A percentile compares a stretch with the other conserved stretches of the same genome.
Evolutionary conservation across 2,329 filamentous ascomycete species (phyloP).

Genomic region (Geosmithia flava): DNA sequence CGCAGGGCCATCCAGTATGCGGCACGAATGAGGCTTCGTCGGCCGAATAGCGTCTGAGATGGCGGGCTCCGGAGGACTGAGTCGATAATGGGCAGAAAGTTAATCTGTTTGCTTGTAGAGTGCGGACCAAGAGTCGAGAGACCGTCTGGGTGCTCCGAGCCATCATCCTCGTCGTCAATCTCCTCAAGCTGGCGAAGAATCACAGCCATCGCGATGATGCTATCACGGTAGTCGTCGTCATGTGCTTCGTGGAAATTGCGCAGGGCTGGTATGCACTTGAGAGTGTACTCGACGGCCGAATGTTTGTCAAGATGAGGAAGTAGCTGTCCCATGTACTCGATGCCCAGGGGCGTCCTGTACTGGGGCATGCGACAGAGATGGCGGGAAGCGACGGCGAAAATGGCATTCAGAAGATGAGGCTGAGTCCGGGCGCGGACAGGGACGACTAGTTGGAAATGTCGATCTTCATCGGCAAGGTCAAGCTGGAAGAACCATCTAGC

Average conservation of each 20-base stretch:
- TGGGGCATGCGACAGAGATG: conserved; percentile 24
- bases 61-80: conserved; percentile 23
- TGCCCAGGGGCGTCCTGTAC: conserved; percentile 20
- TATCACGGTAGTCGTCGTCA: conserved; percentile 25
- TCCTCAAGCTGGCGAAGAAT: conserved; percentile 27
- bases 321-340: conserved; percentile 23
- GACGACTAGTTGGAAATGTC: conserved; percentile 25
- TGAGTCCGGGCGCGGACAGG: conserved; percentile 20
- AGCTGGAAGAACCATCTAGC: conserved; percentile 13
- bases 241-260: conserved; percentile 21
- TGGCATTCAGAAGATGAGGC: conserved; percentile 23
- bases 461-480: conserved; percentile 24
- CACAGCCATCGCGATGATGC: conserved; percentile 25
- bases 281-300: conserved; percentile 25
- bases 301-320: conserved; percentile 20
- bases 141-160: not conserved
- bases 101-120: conserved; percentile 5
- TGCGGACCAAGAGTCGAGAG: not conserved
- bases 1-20: conserved; percentile 28
- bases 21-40: conserved; percentile 22
- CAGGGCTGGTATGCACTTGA: conserved; percentile 25
- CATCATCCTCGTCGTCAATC: conserved; percentile 20
- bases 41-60: conserved; percentile 20
- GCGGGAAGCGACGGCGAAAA: conserved; percentile 26
- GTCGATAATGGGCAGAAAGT: conserved; percentile 27